Evolutionary conservation across 305 asterid genomes (phyloP).

Genomic region (Fraxinus paxiana): DNA sequence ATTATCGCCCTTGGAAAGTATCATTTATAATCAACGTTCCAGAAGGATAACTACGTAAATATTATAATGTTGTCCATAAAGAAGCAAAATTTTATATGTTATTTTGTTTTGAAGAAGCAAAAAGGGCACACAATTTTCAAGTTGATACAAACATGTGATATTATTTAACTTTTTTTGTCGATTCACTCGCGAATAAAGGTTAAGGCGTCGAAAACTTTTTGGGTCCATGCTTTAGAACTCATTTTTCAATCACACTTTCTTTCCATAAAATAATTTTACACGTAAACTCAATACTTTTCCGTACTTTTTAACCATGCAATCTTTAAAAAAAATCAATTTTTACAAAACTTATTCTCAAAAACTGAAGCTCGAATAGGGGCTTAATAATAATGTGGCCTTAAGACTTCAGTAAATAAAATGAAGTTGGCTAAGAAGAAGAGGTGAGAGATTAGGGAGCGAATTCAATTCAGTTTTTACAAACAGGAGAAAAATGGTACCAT

Average conservation of each 20-base stretch:
- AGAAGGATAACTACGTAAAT: not conserved
- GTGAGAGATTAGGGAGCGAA: not conserved
- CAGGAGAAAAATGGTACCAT: not conserved
- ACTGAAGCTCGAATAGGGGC: not conserved
- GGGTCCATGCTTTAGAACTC: not conserved
- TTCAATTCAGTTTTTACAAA: not conserved
- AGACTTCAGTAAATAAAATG: not conserved
- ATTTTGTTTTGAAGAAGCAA: not conserved
- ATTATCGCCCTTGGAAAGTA: not conserved
- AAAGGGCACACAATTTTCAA: not conserved
- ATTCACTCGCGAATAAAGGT: not conserved
- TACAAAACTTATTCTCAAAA: not conserved
- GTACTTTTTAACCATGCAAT: not conserved
- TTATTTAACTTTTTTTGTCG: not conserved
- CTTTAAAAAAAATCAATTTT: not conserved
- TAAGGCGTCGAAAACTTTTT: not conserved
- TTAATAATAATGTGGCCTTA: not conserved
- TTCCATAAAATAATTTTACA: not conserved
- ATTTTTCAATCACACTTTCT: not conserved
- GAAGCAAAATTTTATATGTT: not conserved
- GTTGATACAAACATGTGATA: not conserved
- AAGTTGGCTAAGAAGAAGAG: not conserved
- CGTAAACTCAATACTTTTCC: not conserved
- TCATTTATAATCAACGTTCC: not conserved
- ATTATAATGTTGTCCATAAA: not conserved